Evolutionary conservation across 768 basidiomycete genomes (phyloP).

Genomic region (Lactifluus subvellereus): DNA sequence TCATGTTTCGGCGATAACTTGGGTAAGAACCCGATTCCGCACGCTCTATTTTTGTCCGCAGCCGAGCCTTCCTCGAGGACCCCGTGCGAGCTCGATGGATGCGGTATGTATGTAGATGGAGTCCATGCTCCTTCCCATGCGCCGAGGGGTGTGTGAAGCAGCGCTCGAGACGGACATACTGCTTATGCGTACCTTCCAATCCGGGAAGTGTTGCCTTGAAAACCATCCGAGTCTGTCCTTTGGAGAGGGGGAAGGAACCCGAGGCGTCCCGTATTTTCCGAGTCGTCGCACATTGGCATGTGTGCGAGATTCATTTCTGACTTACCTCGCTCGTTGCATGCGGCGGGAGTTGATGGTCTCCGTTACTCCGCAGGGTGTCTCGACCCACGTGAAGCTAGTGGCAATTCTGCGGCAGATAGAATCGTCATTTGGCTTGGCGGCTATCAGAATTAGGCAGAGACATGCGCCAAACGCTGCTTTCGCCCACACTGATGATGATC

Average conservation of each 20-base stretch:
- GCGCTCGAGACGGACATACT: neutral
- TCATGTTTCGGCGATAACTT: neutral
- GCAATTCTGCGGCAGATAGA: slow-evolving; percentile 7
- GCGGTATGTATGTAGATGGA: neutral
- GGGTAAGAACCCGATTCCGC: neutral
- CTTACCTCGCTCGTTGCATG: neutral
- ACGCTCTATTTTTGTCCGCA: neutral
- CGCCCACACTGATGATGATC: neutral
- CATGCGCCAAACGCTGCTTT: neutral
- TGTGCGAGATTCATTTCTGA: neutral
- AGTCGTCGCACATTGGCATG: neutral
- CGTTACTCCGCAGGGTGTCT: neutral
- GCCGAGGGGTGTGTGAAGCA: slow-evolving; percentile 5
- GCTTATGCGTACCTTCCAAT: slow-evolving; percentile 6
- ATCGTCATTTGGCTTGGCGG: neutral
- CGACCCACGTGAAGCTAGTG: neutral
- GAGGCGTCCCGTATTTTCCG: neutral
- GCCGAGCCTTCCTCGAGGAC: neutral
- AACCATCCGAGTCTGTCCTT: neutral
- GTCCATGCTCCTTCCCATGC: slow-evolving; percentile 17
- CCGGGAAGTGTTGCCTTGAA: slow-evolving; percentile 1
- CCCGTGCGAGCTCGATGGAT: slow-evolving; percentile 6
- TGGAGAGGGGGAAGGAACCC: neutral
- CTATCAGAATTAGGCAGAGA: neutral
- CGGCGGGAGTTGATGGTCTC: neutral